phyloP scores from a whole-genome alignment of 345 rosid genomes.

The Populus pruinosa region DNA sequence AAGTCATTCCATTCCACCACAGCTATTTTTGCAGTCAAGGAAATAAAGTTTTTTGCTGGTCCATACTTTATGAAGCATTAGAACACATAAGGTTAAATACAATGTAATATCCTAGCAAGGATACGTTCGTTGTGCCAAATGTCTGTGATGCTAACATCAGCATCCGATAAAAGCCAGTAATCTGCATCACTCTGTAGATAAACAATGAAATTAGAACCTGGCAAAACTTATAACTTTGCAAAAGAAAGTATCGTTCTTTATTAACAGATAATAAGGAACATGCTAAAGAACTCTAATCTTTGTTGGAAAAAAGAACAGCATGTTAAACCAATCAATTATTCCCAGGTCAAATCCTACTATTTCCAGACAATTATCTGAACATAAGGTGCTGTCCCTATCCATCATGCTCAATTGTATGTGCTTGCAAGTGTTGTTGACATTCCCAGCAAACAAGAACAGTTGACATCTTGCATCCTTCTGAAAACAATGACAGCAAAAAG shows the following conservation, averaged over 20 bases:
- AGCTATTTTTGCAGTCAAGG: slow-evolving; percentile 43
- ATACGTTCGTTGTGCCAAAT: slow-evolving; percentile 85
- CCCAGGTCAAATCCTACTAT: not conserved
- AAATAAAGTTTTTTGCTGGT: slow-evolving; percentile 6
- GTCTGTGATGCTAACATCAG: slow-evolving; percentile 82
- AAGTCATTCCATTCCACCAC: slow-evolving; percentile 55
- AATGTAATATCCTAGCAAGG: slow-evolving; percentile 30
- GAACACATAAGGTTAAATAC: not conserved
- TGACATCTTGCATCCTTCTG: not conserved
- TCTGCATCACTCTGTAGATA: slow-evolving; percentile 70
- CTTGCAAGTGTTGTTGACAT: not conserved
- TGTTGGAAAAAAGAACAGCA: not conserved
- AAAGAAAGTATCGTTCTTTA: not conserved
- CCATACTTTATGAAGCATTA: not conserved
- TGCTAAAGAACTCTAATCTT: not conserved
- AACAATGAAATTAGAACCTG: not conserved
- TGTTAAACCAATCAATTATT: not conserved
- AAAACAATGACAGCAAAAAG: not conserved
- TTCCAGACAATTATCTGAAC: not conserved
- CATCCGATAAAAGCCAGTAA: slow-evolving; percentile 94
- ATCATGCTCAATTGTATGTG: not conserved
- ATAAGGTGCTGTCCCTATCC: not conserved
- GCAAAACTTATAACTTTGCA: not conserved
- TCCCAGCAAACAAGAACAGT: not conserved
- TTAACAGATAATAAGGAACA: not conserved